Percentiles rank a stretch among this genome's conserved stretches.
Evolutionary conservation across 2,329 filamentous ascomycete species (phyloP).

Genomic region (Claviceps spartinae): DNA sequence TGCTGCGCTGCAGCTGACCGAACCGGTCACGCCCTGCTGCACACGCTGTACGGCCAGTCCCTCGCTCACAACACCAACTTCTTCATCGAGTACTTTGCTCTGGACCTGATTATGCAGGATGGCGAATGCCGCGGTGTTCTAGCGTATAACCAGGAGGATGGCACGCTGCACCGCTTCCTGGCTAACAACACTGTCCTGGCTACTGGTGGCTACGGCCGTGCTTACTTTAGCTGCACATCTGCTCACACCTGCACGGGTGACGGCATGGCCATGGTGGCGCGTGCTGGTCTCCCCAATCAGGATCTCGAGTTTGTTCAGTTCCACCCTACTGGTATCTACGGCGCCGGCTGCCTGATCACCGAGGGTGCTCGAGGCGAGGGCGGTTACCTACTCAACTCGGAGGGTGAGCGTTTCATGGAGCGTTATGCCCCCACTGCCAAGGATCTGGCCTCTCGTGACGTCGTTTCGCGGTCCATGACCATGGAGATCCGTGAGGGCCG

Average conservation of each 20-base stretch:
- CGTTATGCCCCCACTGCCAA: constrained; percentile 95
- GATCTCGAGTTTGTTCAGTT: constrained; percentile 99
- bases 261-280: constrained; percentile 98
- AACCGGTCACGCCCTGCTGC: constrained; percentile 92
- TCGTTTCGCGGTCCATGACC: constrained; percentile 95
- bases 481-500: constrained; percentile 95
- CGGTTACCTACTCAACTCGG: constrained; percentile 92
- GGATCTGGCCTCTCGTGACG: constrained; percentile 91
- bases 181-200: constrained; percentile 94
- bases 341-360: constrained; percentile 93
- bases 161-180: constrained; percentile 91
- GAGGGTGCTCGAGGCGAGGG: constrained; percentile 96
- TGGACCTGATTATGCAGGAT: constrained; percentile 95
- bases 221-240: constrained; percentile 97
- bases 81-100: constrained; percentile 98
- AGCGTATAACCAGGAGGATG: constrained; percentile 97
- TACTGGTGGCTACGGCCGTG: constrained; percentile 92
- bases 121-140: constrained; percentile 93
- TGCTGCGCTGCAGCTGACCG: constrained; percentile 92
- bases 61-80: constrained; percentile 98
- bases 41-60: constrained; percentile 97
- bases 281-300: constrained; percentile 94
- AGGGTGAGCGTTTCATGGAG: constrained; percentile 99
- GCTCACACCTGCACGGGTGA: constrained; percentile 98
- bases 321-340: constrained; percentile 98